Percentiles rank a stretch among this genome's conserved stretches.
Evolutionary conservation across 345 rosid species (phyloP).

Genomic region (Sisymbrium altissimum): DNA sequence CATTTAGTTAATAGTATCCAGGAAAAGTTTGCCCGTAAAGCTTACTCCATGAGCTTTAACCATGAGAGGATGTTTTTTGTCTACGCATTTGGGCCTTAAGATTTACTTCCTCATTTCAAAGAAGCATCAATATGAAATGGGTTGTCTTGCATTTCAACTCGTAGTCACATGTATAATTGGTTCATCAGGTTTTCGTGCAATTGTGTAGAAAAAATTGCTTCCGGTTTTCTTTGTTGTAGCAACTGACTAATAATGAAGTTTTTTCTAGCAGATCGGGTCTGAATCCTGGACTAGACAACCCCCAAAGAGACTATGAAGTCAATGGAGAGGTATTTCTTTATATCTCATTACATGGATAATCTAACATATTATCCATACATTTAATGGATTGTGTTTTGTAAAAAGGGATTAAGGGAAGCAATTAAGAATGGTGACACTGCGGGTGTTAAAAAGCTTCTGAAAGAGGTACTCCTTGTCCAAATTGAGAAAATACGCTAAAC

Average conservation of each 20-base stretch:
- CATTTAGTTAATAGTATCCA: neutral
- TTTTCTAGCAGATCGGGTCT: constrained; percentile 27
- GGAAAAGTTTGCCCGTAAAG: neutral
- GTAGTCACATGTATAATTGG: neutral
- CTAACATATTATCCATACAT: neutral
- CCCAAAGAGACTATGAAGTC: constrained; percentile 70
- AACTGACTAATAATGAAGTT: neutral
- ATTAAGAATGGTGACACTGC: constrained; percentile 82
- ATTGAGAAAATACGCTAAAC: neutral
- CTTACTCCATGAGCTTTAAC: neutral
- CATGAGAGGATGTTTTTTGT: neutral
- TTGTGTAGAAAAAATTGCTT: neutral
- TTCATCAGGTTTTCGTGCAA: neutral
- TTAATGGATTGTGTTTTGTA: constrained; percentile 4
- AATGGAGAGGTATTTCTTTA: constrained; percentile 71
- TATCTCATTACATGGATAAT: neutral
- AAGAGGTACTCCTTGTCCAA: constrained; percentile 50
- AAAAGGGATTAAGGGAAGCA: constrained; percentile 90
- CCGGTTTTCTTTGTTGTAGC: neutral
- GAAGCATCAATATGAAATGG: neutral
- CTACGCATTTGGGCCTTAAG: neutral
- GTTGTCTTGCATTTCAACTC: neutral
- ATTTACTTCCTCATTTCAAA: neutral
- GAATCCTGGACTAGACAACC: constrained; percentile 52
- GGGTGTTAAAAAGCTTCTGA: constrained; percentile 75